These are phyloP conservation scores for Globisporangium apiculatum DNA, from an alignment of 352 stramenopile species.

Conservation along the genomic window DNA sequence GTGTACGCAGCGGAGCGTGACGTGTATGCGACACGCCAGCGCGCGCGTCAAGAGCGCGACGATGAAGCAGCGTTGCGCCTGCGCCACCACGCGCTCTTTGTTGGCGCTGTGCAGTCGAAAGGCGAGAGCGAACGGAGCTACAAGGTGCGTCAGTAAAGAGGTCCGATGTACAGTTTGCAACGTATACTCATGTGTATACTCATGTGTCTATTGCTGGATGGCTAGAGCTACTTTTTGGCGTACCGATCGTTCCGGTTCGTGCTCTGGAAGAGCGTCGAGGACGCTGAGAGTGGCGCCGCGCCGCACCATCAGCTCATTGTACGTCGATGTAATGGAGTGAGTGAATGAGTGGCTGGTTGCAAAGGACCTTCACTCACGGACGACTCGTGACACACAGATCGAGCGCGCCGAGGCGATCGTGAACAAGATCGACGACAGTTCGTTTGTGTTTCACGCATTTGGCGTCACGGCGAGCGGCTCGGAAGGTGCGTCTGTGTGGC, in stretches of 20 bases:
- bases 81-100: conserved; percentile 67
- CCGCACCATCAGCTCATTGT: conserved; percentile 61
- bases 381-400: conserved; percentile 31
- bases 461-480: conserved; percentile 35
- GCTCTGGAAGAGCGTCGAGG: conserved; percentile 73
- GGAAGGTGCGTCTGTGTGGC: conserved; percentile 24
- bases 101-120: conserved; percentile 51
- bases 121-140: conserved; percentile 50
- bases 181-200: neutral
- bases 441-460: conserved; percentile 54
- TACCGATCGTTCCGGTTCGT: conserved; percentile 75
- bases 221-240: conserved; percentile 43
- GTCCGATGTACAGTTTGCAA: no score
- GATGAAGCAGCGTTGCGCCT: conserved; percentile 36
- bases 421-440: conserved; percentile 55
- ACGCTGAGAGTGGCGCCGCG: conserved; percentile 47
- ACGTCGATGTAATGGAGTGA: conserved; percentile 12
- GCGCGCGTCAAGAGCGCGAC: conserved; percentile 39
- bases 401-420: conserved; percentile 49
- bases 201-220: conserved; percentile 3
- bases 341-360: no score
- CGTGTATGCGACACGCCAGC: conserved; percentile 48
- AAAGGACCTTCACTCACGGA: no score
- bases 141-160: conserved; percentile 34
- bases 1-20: conserved; percentile 60